phyloP scores from a whole-genome alignment of 2,329 filamentous ascomycete genomes.

The Dactylonectria macrodidyma region DNA sequence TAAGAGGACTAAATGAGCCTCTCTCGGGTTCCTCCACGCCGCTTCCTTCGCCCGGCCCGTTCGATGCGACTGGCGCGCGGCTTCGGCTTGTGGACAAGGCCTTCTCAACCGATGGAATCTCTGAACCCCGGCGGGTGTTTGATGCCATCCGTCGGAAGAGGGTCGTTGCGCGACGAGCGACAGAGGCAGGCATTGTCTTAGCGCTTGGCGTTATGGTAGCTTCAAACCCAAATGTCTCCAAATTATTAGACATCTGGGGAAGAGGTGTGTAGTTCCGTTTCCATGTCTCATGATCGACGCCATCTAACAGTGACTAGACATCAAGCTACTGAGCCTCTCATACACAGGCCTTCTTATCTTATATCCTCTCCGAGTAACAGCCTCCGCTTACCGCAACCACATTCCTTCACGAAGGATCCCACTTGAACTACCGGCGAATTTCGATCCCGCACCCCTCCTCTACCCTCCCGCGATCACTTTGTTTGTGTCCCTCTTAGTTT shows the following conservation, averaged over 20 bases:
- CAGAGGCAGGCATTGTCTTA: constrained; percentile 67
- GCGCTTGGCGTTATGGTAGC: constrained; percentile 65
- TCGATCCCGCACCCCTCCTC: constrained; percentile 92
- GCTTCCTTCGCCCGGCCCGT: constrained; percentile 62
- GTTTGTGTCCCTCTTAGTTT: constrained; percentile 82
- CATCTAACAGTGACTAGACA: constrained; percentile 55
- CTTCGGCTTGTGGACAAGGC: constrained; percentile 40
- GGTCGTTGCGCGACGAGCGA: constrained; percentile 66
- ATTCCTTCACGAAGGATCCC: constrained; percentile 57
- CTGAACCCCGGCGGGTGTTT: constrained; percentile 40
- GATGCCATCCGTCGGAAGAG: constrained; percentile 60
- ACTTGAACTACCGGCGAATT: constrained; percentile 77
- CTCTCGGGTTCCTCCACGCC: constrained; percentile 71
- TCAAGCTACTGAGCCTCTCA: constrained; percentile 56
- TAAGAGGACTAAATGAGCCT: constrained; percentile 73
- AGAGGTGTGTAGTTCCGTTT: constrained; percentile 58
- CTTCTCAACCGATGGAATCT: constrained; percentile 28
- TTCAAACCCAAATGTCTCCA: constrained; percentile 62
- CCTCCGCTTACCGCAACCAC: constrained; percentile 62
- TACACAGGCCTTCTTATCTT: constrained; percentile 60
- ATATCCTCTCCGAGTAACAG: constrained; percentile 73
- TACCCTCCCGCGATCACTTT: constrained; percentile 86
- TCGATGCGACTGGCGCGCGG: constrained; percentile 58
- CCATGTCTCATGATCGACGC: background rate
- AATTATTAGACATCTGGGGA: constrained; percentile 62